Base-by-base conservation (phyloP, 2,329 filamentous ascomycete species). In the Aspergillus tubingensis region DNA sequence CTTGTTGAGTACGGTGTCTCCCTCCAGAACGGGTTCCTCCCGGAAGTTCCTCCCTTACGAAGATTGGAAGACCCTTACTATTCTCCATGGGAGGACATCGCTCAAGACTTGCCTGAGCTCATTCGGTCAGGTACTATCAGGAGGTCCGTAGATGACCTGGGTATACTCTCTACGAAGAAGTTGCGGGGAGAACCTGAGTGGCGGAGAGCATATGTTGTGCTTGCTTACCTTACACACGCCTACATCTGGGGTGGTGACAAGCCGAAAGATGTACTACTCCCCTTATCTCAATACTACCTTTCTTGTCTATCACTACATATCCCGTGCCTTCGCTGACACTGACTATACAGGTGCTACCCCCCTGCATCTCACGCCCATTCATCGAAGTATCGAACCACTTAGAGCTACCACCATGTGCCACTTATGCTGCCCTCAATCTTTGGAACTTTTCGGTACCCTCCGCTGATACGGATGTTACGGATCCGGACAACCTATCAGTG, bases 51-150 rank as follows among this genome's bases (percentile, higher is more conserved):
- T 59, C 93, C 93, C 57, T 81, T 96, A 65, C 86, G 88, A 62
- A 82, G 85, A 52, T 86, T 97, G 15, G 86, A 91, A 15, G 88
- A 95, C 70, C 83, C 88, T 8, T 96, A 96, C 81, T 98, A 96
- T 78, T 86, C 88, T 74, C 91, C 92, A 66, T 98, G 93, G 93
- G 93, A 97, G 77, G 84, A 86, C 43, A 82, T 96, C 58, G 85
- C 88, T 30, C 83, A 86, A 68, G 92, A 94, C 70, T 83, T 97
- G 17, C 91, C 95, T 76, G 84, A 85, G 47, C 82, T 95, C 65
- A 89, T 96, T 58, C 82, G 92, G 56, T 90, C 85, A 72, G 89
- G 89, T 72, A 87, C 90, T 55, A 83, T 96, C 67, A 86, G 91
- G 55, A 83, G 86, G 57, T 85, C 91, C 63, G 85, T 96, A 54